phyloP scores from a whole-genome alignment of 371 early-diverging fungal species.

The Mortierella sp. region DNA sequence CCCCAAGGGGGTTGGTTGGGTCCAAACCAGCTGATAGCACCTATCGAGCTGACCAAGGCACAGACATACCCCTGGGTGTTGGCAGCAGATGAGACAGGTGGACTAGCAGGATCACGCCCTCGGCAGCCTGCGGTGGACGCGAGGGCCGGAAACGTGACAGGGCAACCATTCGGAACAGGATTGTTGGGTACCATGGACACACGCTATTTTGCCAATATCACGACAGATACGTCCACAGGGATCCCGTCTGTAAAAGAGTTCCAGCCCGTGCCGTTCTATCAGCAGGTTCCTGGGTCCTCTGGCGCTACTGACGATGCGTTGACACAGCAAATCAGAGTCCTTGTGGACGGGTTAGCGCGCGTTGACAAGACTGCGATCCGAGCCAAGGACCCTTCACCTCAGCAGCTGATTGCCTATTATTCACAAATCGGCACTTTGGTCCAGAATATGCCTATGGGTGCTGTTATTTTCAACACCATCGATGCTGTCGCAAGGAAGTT shows the following conservation, averaged over 20 bases:
- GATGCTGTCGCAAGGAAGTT: constrained; percentile 56
- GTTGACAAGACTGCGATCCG: constrained; percentile 52
- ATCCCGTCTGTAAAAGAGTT: constrained; percentile 38
- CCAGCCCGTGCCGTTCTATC: constrained; percentile 60
- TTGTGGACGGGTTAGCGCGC: constrained; percentile 43
- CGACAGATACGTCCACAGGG: constrained; percentile 7
- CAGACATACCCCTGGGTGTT: constrained; percentile 56
- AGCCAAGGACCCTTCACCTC: constrained; percentile 29
- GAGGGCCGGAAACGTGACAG: constrained; percentile 16
- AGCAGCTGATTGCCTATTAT: constrained; percentile 45
- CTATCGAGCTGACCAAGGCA: constrained; percentile 35
- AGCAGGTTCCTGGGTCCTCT: constrained; percentile 28
- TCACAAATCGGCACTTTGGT: constrained; percentile 44
- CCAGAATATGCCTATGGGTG: constrained; percentile 66
- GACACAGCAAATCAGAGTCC: constrained; percentile 34
- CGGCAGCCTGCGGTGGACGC: constrained; percentile 32
- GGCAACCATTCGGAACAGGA: constrained; percentile 43
- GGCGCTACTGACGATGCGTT: constrained; percentile 56
- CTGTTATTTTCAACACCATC: constrained; percentile 57
- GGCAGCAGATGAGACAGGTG: constrained; percentile 46
- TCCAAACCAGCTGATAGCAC: constrained; percentile 18
- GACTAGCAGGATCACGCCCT: constrained; percentile 44
- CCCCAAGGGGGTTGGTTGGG: constrained; percentile 60
- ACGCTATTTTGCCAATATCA: constrained; percentile 54
- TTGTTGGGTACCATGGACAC: constrained; percentile 57